Conservation (phyloP, 2,329 filamentous ascomycete species). For the Aspergillus sclerotialis region DNA sequence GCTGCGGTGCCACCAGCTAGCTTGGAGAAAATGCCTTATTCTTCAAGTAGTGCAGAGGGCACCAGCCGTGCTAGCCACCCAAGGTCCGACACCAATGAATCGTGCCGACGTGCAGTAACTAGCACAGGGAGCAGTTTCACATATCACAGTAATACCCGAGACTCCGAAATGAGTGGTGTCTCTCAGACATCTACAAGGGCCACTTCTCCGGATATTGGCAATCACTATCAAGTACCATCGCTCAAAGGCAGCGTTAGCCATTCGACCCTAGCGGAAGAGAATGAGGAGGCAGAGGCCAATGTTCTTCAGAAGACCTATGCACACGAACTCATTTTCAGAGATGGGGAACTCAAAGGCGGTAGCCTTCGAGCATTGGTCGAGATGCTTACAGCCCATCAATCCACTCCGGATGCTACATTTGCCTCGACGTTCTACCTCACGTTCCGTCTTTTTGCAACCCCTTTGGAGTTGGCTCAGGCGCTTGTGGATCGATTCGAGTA, state of each 20-base stretch:
- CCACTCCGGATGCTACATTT: constrained; percentile 84
- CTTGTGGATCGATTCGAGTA: constrained; percentile 93
- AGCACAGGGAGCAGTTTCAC: constrained; percentile 74
- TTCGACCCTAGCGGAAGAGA: constrained; percentile 63
- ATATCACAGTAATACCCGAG: constrained; percentile 63
- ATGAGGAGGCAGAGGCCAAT: constrained; percentile 71
- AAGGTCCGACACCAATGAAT: constrained; percentile 24
- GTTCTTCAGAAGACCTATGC: constrained; percentile 89
- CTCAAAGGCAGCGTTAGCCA: constrained; percentile 62
- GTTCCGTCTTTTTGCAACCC: constrained; percentile 85
- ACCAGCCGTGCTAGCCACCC: constrained; percentile 30
- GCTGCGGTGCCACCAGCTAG: constrained; percentile 19
- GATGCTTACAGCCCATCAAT: constrained; percentile 84
- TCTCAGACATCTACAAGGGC: constrained; percentile 82
- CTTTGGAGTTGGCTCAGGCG: constrained; percentile 67
- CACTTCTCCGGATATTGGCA: constrained; percentile 69
- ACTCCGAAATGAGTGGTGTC: constrained; percentile 71
- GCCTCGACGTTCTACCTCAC: constrained; percentile 94
- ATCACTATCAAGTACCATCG: constrained; percentile 52
- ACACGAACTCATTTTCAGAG: constrained; percentile 89
- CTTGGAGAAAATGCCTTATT: constrained; percentile 21
- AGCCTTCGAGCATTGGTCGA: constrained; percentile 89
- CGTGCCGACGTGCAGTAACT: constrained; percentile 60
- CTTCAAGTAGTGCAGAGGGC: constrained; percentile 21
- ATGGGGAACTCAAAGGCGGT: constrained; percentile 88